Percentiles rank a stretch among this genome's conserved stretches.
These are phyloP conservation scores for Aspergillus egyptiacus DNA, from an alignment of 495 filamentous ascomycete genomes.

Conservation along the genomic window DNA sequence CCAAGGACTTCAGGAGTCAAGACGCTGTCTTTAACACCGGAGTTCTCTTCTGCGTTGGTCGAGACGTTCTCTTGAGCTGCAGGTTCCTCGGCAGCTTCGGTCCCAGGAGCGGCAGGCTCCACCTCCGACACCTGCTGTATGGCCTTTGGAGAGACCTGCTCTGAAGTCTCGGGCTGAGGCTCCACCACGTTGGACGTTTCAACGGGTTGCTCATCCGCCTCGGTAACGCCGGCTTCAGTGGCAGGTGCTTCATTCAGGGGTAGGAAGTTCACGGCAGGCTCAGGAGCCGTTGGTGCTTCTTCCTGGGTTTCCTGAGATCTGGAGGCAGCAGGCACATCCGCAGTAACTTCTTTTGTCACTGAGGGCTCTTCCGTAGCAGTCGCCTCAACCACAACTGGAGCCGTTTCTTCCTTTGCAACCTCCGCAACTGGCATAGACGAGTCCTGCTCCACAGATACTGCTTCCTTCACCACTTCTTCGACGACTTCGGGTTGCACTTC, in stretches of 20 bases:
- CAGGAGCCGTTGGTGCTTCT: neutral
- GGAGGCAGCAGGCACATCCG: slow-evolving; percentile 9
- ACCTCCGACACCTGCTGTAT: slow-evolving; percentile 1
- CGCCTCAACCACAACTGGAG: slow-evolving; percentile 2
- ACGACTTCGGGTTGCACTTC: neutral
- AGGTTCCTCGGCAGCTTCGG: neutral
- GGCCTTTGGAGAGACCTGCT: slow-evolving; percentile 9
- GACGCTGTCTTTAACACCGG: slow-evolving; percentile 16
- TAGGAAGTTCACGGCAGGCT: slow-evolving; percentile 2
- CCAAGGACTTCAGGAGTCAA: slow-evolving; percentile 24
- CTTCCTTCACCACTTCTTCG: neutral
- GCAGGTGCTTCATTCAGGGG: slow-evolving; percentile 5
- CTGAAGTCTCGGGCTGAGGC: neutral
- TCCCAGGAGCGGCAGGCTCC: slow-evolving; percentile 7
- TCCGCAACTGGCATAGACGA: neutral
- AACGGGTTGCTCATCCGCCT: slow-evolving; percentile 1
- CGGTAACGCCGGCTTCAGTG: slow-evolving; percentile 1
- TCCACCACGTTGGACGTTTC: neutral
- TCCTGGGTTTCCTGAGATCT: slow-evolving; percentile 2
- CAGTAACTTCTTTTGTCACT: slow-evolving; percentile 8
- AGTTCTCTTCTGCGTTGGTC: slow-evolving; percentile 8
- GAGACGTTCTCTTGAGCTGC: slow-evolving; percentile 19
- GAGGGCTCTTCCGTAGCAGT: slow-evolving; percentile 2
- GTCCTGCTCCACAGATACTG: neutral
- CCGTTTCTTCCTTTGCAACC: neutral